These are phyloP conservation scores for Carex pumila DNA, from an alignment of 176 grass and related monocot species.

Conservation along the genomic window DNA sequence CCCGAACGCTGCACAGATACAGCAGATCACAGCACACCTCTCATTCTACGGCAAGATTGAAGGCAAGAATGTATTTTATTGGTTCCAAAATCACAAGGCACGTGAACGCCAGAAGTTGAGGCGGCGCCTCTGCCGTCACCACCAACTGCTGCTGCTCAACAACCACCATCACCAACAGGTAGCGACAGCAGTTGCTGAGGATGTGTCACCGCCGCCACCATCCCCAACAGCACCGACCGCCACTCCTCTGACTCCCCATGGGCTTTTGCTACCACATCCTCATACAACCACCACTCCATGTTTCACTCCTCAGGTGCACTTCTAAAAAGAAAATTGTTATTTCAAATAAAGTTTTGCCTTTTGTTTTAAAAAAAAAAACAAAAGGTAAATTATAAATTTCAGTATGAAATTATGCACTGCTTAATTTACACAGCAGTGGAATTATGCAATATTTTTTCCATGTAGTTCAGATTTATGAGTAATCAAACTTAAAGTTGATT, in stretches of 20 bases:
- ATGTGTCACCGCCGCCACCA: slow-evolving; percentile 32
- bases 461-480: too few relatives aligned
- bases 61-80: slow-evolving; percentile 95
- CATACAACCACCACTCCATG: slow-evolving; percentile 6
- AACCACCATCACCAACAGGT: background rate
- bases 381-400: background rate
- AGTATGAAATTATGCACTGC: background rate
- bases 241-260: background rate
- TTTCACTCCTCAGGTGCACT: slow-evolving; percentile 17
- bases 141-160: slow-evolving; percentile 30
- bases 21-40: slow-evolving; percentile 84
- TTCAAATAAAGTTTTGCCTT: too few relatives aligned
- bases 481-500: too few relatives aligned
- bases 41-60: slow-evolving; percentile 79
- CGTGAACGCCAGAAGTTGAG: slow-evolving; percentile 69
- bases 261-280: slow-evolving; percentile 26
- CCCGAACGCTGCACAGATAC: slow-evolving; percentile 73
- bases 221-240: slow-evolving; percentile 28
- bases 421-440: too few relatives aligned
- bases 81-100: slow-evolving; percentile 97
- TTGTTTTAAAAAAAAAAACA: background rate
- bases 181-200: background rate
- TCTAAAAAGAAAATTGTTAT: background rate
- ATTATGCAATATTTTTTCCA: too few relatives aligned
- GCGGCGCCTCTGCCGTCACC: slow-evolving; percentile 49